Percentiles rank a stretch among this genome's conserved stretches.
These are phyloP conservation scores for Boletellus dicymbophilus DNA, from an alignment of 1,284 basidiomycete genomes.

Conservation along the genomic window DNA sequence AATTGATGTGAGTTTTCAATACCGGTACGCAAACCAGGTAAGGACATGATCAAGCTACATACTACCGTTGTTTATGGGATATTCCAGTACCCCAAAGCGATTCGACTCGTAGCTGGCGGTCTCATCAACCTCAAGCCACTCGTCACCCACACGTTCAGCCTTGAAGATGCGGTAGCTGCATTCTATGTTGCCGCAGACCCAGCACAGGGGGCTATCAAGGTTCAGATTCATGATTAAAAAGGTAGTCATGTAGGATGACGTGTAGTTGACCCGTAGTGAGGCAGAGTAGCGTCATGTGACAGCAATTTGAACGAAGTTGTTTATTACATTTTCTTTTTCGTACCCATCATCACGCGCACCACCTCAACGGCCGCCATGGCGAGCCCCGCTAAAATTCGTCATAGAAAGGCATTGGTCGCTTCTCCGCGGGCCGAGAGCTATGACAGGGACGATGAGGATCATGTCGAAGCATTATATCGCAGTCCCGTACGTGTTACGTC, in stretches of 20 bases:
- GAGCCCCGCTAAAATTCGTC: conserved; percentile 34
- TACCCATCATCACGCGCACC: conserved; percentile 2
- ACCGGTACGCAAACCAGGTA: conserved; percentile 64
- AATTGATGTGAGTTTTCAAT: conserved; percentile 65
- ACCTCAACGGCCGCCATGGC: conserved; percentile 27
- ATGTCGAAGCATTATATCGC: conserved; percentile 34
- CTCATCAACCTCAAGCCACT: conserved; percentile 78
- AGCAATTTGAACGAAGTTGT: too few relatives aligned
- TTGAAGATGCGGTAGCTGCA: conserved; percentile 76
- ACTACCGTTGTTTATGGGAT: not conserved
- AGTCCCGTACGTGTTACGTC: conserved; percentile 23
- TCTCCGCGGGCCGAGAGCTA: conserved; percentile 28
- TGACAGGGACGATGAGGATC: conserved; percentile 37
- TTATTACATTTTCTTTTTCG: conserved; percentile 3
- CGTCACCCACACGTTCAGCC: conserved; percentile 81
- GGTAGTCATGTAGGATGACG: not conserved
- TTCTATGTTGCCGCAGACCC: conserved; percentile 79
- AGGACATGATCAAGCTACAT: conserved; percentile 6
- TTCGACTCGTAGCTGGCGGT: conserved; percentile 73
- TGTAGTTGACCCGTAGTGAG: too few relatives aligned
- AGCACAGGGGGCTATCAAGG: conserved; percentile 64
- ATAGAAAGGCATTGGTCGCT: conserved; percentile 23
- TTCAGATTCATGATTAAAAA: conserved; percentile 54
- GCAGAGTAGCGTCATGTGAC: too few relatives aligned
- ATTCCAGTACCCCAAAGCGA: conserved; percentile 74